Conservation (phyloP, 2,329 filamentous ascomycete genomes). For the Daldinia sp. region DNA sequence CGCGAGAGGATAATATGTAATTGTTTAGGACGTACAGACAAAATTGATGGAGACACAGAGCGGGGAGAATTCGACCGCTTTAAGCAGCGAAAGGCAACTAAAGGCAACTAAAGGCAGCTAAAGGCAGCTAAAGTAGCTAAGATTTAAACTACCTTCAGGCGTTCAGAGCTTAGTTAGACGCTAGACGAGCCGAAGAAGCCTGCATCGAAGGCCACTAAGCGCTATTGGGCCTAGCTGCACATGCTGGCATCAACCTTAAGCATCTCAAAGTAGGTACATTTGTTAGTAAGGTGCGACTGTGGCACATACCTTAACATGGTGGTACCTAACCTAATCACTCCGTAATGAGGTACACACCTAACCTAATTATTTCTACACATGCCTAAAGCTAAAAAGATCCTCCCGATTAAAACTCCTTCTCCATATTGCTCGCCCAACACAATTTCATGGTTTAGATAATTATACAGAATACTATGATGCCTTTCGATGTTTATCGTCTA, state of each 20-base stretch:
- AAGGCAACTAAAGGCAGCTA: background rate
- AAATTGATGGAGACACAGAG: conserved; percentile 13
- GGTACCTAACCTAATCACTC: background rate
- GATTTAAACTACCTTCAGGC: background rate
- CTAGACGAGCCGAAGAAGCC: conserved; percentile 55
- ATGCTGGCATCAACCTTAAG: conserved; percentile 25
- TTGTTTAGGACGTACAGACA: conserved; percentile 5
- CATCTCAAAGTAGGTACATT: conserved; percentile 1
- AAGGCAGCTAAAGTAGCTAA: background rate
- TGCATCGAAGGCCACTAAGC: conserved; percentile 51
- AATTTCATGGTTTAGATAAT: background rate
- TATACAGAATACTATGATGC: too few species aligned
- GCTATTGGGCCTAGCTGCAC: background rate
- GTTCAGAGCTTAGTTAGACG: conserved; percentile 36
- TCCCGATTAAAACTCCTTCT: background rate
- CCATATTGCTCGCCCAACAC: background rate
- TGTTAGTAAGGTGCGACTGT: conserved; percentile 1
- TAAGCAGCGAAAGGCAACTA: conserved; percentile 4
- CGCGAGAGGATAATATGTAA: conserved; percentile 25
- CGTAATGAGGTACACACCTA: background rate
- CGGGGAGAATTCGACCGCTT: conserved; percentile 22
- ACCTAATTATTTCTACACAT: conserved; percentile 4
- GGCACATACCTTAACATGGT: background rate
- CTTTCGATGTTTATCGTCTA: background rate
- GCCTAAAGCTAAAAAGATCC: conserved; percentile 1